Evolutionary conservation across 305 asterid genomes (phyloP).

Genomic region (Fraxinus sp.): DNA sequence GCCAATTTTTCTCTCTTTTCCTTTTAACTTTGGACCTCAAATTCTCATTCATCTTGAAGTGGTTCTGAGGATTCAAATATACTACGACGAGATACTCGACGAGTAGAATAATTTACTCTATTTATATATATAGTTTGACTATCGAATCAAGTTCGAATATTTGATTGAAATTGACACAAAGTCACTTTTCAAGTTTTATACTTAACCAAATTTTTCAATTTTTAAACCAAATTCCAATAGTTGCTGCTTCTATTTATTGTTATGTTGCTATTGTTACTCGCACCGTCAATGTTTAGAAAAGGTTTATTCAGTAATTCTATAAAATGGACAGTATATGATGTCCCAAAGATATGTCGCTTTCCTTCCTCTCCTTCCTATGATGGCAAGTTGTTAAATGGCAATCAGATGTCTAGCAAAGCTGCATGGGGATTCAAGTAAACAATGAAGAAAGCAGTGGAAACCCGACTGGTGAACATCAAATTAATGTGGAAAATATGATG

Average conservation of each 20-base stretch:
- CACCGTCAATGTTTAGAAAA: not conserved
- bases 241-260: not conserved
- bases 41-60: not conserved
- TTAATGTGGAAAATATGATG: constrained; percentile 28
- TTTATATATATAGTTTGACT: not conserved
- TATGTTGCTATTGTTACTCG: not conserved
- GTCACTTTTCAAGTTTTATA: not conserved
- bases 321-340: constrained; percentile 28
- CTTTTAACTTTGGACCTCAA: not conserved
- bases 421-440: constrained; percentile 32
- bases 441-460: constrained; percentile 24
- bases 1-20: not conserved
- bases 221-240: not conserved
- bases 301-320: not conserved
- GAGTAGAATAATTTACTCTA: not conserved
- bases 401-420: constrained; percentile 33
- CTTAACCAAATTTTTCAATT: not conserved
- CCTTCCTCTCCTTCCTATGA: too few relatives aligned
- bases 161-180: not conserved
- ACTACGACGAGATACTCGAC: not conserved
- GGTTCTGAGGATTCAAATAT: not conserved
- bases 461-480: constrained; percentile 31
- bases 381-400: constrained; percentile 44
- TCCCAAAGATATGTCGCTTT: too few relatives aligned
- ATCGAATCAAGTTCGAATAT: not conserved